Conservation (phyloP, 257 asterid genomes). For the Schizonepeta tenuifolia region DNA sequence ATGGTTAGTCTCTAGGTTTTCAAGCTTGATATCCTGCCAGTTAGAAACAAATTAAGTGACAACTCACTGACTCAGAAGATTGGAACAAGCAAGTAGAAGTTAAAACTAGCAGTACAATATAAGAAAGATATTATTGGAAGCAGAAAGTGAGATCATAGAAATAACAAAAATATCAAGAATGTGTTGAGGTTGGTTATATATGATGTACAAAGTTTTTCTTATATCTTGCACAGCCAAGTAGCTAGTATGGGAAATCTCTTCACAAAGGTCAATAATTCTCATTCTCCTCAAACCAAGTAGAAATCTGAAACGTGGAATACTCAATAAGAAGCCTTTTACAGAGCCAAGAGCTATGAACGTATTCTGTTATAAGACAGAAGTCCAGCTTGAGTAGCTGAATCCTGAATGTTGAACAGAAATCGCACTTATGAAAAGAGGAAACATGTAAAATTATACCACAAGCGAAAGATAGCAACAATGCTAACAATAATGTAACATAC, state of each 20-base stretch:
- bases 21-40: slow-evolving; percentile 74
- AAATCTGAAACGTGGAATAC: neutral
- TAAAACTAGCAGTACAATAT: slow-evolving; percentile 6
- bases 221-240: slow-evolving; percentile 4
- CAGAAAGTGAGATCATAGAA: neutral
- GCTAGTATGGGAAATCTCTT: slow-evolving; percentile 2
- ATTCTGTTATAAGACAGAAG: neutral
- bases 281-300: slow-evolving; percentile 10
- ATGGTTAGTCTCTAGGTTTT: slow-evolving; percentile 76
- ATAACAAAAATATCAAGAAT: neutral
- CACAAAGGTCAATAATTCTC: neutral
- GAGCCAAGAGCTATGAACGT: neutral
- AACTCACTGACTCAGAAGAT: slow-evolving; percentile 11
- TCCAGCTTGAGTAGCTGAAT: neutral
- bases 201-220: neutral
- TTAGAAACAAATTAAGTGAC: slow-evolving; percentile 21
- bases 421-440: too few relatives aligned
- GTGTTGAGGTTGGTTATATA: neutral
- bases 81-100: neutral
- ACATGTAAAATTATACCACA: too few relatives aligned
- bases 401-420: neutral
- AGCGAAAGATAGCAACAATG: too few relatives aligned
- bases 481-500: too few relatives aligned
- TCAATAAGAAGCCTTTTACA: neutral
- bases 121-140: slow-evolving; percentile 6